These are phyloP conservation scores for Pilaira anomala DNA, from an alignment of 192 early-diverging fungal species.

Conservation along the genomic window DNA sequence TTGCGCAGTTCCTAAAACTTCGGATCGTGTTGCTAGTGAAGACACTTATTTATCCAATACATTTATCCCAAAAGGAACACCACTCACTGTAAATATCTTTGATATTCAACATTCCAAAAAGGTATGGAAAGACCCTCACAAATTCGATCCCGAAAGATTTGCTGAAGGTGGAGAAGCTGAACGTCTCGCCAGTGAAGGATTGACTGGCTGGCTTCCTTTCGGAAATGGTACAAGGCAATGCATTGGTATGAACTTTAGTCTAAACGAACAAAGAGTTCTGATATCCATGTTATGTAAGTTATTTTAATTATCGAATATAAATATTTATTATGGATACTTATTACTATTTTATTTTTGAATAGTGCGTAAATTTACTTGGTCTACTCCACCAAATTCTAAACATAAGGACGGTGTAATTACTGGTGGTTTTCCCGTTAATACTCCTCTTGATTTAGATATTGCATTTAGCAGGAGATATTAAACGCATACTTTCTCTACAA, in stretches of 20 bases:
- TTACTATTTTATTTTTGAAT: neutral
- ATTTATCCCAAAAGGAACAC: neutral
- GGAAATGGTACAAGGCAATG: constrained; percentile 56
- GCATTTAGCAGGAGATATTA: too few species aligned
- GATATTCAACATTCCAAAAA: neutral
- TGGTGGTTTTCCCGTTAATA: neutral
- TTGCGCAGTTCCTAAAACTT: neutral
- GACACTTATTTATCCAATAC: neutral
- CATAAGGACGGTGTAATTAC: neutral
- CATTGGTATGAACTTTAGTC: constrained; percentile 60
- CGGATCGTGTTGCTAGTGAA: neutral
- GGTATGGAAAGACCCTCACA: neutral
- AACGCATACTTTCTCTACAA: too few species aligned
- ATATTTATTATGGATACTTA: neutral
- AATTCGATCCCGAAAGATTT: neutral
- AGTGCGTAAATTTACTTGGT: neutral
- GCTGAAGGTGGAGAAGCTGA: neutral
- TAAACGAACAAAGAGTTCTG: constrained; percentile 55
- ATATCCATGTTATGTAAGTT: constrained; percentile 42
- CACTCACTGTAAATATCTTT: neutral
- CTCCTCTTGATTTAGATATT: too few species aligned
- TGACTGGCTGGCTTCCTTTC: constrained; percentile 49
- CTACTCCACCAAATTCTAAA: neutral
- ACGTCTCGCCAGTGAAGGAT: neutral
- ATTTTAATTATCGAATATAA: neutral